Conservation (phyloP, 768 basidiomycete species). For the Panellus pusillus region DNA sequence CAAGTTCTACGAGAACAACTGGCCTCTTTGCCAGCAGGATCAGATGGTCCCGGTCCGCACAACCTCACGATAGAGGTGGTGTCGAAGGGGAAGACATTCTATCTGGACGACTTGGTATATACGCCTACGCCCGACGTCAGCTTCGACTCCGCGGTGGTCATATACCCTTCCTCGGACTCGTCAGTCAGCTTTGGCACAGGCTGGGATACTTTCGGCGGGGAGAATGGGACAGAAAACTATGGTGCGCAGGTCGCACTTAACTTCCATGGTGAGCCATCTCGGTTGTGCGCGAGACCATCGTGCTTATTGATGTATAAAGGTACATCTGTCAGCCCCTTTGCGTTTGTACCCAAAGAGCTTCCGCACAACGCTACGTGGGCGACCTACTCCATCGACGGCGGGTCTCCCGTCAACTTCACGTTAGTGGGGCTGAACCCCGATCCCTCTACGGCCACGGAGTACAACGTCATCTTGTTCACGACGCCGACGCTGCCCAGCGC, state of each 20-base stretch:
- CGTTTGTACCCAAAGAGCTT: constrained; percentile 22
- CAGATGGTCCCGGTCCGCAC: constrained; percentile 25
- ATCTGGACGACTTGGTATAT: constrained; percentile 28
- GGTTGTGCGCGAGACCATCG: too few relatives aligned
- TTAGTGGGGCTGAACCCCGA: constrained; percentile 17
- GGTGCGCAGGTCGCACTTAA: constrained; percentile 22
- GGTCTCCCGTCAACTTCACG: constrained; percentile 19
- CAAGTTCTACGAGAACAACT: constrained; percentile 29
- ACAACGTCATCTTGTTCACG: constrained; percentile 23
- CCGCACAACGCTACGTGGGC: constrained; percentile 18
- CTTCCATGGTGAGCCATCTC: constrained; percentile 24
- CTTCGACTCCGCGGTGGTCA: not conserved
- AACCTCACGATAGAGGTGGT: constrained; percentile 26
- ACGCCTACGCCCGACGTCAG: constrained; percentile 6
- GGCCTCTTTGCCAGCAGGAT: constrained; percentile 24
- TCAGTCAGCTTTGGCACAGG: constrained; percentile 13
- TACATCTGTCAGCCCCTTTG: constrained; percentile 26
- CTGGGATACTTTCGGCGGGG: constrained; percentile 20
- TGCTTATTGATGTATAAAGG: constrained; percentile 16
- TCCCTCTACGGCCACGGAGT: constrained; percentile 15
- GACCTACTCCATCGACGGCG: constrained; percentile 28
- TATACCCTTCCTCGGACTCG: not conserved
- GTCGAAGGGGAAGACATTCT: constrained; percentile 24
- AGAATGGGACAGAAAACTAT: constrained; percentile 17
- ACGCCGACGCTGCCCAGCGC: constrained; percentile 19